phyloP scores from a whole-genome alignment of 2,329 filamentous ascomycete species.

The Penicillium aurantiogriseum region DNA sequence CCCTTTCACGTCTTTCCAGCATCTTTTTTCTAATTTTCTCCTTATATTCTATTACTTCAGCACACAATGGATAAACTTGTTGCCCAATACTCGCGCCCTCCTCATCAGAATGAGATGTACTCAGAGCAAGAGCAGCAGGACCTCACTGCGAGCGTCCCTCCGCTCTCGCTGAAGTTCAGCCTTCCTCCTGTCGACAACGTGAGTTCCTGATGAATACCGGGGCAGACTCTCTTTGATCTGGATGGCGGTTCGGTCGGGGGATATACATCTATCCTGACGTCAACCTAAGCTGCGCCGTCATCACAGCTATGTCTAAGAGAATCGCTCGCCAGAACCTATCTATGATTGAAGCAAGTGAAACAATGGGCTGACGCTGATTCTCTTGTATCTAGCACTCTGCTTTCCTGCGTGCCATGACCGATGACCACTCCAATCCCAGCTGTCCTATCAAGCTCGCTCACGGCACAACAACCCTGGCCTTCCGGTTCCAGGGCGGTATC shows the following conservation, averaged over 20 bases:
- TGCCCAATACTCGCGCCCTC: conserved; percentile 81
- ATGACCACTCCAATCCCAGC: conserved; percentile 93
- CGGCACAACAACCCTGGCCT: conserved; percentile 95
- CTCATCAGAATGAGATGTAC: conserved; percentile 70
- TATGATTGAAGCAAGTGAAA: not conserved
- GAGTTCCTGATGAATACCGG: conserved; percentile 37
- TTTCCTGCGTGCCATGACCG: conserved; percentile 94
- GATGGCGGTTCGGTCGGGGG: conserved; percentile 2
- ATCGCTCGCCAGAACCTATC: not conserved
- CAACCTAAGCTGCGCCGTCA: conserved; percentile 12
- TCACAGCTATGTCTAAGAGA: conserved; percentile 7
- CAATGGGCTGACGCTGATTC: conserved; percentile 3
- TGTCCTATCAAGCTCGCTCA: conserved; percentile 99
- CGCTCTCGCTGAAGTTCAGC: conserved; percentile 87
- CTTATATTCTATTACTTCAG: conserved; percentile 4
- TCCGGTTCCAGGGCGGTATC: conserved; percentile 97
- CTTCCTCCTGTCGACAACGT: conserved; percentile 91
- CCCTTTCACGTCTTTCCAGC: conserved; percentile 13
- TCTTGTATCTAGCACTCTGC: conserved; percentile 66
- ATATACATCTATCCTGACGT: conserved; percentile 8
- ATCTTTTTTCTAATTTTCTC: conserved; percentile 4
- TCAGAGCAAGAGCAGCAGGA: conserved; percentile 72
- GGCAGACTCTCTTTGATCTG: not conserved
- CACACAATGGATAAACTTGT: conserved; percentile 84
- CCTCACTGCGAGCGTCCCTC: conserved; percentile 66